Conservation (phyloP, 495 filamentous ascomycete genomes). For the Penicillium robsamsonii region DNA sequence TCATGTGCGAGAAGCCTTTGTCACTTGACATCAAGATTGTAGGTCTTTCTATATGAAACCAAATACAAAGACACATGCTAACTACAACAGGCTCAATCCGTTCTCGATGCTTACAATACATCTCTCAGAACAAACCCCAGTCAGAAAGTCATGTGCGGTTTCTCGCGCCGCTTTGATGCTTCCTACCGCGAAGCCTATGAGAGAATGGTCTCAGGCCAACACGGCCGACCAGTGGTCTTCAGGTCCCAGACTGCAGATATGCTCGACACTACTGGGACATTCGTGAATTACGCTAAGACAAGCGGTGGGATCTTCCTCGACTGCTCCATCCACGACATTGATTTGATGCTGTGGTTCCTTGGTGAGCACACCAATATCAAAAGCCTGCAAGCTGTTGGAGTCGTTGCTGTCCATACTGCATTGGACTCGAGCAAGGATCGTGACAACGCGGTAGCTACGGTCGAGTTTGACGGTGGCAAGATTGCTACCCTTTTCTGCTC, state of each 20-base stretch:
- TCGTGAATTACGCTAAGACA: conserved; percentile 48
- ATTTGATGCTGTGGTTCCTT: conserved; percentile 52
- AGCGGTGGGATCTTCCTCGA: conserved; percentile 56
- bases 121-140: conserved; percentile 35
- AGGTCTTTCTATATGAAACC: conserved; percentile 1
- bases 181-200: conserved; percentile 40
- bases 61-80: neutral
- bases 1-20: conserved; percentile 53
- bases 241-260: conserved; percentile 54
- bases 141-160: conserved; percentile 56
- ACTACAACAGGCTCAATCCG: conserved; percentile 38
- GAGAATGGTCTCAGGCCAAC: conserved; percentile 39
- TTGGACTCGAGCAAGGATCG: conserved; percentile 50
- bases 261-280: conserved; percentile 48
- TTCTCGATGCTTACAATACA: conserved; percentile 40
- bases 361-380: conserved; percentile 43
- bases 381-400: conserved; percentile 46
- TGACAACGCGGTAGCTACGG: conserved; percentile 58
- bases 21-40: conserved; percentile 45
- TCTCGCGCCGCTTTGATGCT: conserved; percentile 53
- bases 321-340: conserved; percentile 52
- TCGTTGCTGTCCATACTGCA: conserved; percentile 54
- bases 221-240: conserved; percentile 48
- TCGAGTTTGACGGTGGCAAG: conserved; percentile 56
- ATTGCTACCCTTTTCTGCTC: conserved; percentile 56